phyloP scores from a whole-genome alignment of 441 rosid species.

The Populus hybrid region DNA sequence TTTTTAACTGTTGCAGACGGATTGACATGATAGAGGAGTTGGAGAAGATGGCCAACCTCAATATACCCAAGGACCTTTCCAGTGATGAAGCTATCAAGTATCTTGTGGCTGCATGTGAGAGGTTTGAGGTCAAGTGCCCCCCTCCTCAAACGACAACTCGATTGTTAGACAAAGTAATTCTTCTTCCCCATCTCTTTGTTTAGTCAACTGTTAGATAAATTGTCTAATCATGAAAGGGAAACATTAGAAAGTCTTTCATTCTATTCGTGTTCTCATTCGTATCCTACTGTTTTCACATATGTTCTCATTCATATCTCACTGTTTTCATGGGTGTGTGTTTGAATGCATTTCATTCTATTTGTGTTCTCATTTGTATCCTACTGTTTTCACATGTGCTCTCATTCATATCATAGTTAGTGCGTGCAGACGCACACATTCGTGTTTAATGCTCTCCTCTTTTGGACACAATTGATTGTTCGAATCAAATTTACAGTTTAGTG shows the following conservation, averaged over 20 bases:
- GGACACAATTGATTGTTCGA: not conserved
- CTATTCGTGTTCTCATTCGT: too few species aligned
- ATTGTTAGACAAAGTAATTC: slow-evolving; percentile 65
- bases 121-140: slow-evolving; percentile 70
- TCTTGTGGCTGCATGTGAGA: slow-evolving; percentile 57
- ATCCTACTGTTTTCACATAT: too few species aligned
- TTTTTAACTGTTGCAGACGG: slow-evolving; percentile 43
- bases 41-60: slow-evolving; percentile 70
- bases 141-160: slow-evolving; percentile 83
- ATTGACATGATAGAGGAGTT: slow-evolving; percentile 79
- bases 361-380: not conserved
- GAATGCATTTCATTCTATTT: not conserved
- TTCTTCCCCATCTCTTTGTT: slow-evolving; percentile 10
- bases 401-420: not conserved
- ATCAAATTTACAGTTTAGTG: not conserved
- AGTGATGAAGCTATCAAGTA: slow-evolving; percentile 71
- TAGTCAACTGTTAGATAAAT: not conserved
- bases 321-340: too few species aligned
- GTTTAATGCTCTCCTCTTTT: not conserved
- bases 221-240: not conserved
- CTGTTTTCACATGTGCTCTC: not conserved
- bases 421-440: too few species aligned
- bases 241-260: too few species aligned
- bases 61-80: slow-evolving; percentile 68
- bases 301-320: too few species aligned